These are phyloP conservation scores for Colletotrichum scovillei DNA, from an alignment of 2,329 filamentous ascomycete species.

Conservation along the genomic window DNA sequence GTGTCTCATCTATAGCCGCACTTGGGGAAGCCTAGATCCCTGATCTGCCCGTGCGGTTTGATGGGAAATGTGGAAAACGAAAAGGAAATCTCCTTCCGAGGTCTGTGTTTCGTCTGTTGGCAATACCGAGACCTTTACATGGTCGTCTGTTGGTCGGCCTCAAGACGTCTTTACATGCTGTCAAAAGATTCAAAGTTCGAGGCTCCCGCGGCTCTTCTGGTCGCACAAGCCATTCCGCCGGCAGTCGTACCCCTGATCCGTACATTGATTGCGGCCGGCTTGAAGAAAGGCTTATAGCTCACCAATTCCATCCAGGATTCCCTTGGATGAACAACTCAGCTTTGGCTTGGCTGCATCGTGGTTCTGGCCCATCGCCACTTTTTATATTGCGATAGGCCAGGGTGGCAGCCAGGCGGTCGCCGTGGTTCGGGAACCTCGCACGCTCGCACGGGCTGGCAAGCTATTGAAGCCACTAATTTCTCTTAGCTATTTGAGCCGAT, in stretches of 20 bases:
- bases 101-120: slow-evolving; percentile 2
- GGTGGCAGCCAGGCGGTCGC: not conserved
- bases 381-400: not conserved
- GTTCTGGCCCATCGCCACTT: not conserved
- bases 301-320: not conserved
- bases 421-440: not conserved
- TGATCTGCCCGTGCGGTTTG: not conserved
- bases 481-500: not conserved
- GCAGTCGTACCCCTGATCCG: not conserved
- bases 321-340: not conserved
- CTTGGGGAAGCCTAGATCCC: not conserved
- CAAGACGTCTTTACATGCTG: not conserved
- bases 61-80: not conserved
- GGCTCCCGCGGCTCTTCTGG: not conserved
- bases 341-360: not conserved
- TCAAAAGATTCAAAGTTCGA: not conserved
- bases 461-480: slow-evolving; percentile 23
- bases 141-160: too few relatives aligned
- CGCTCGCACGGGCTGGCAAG: slow-evolving; percentile 8
- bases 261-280: not conserved
- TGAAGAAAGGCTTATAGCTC: not conserved
- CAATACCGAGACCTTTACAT: not conserved
- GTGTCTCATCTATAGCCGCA: not conserved
- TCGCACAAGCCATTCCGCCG: too few relatives aligned
- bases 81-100: not conserved